A percentile compares a stretch with the other conserved stretches of the same genome.
Conservation (phyloP, 2,329 filamentous ascomycete species). For the Aureobasidium subglaciale region DNA sequence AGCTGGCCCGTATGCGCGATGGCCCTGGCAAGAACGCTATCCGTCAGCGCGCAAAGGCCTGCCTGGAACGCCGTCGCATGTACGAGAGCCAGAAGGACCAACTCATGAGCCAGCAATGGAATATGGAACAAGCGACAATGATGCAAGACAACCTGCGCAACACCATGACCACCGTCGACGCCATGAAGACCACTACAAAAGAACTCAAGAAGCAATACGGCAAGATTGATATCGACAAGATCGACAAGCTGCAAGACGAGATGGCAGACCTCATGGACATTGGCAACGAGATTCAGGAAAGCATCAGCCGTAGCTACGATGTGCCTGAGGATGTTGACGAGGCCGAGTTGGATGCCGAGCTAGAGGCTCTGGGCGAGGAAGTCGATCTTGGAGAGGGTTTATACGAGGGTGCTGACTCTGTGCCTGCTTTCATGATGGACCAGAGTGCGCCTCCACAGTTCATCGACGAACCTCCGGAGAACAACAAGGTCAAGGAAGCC, state of each 20-base stretch:
- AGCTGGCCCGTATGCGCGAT: slow-evolving; percentile 87
- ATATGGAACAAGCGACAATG: slow-evolving; percentile 97
- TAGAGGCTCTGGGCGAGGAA: slow-evolving; percentile 90
- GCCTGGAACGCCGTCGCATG: slow-evolving; percentile 86
- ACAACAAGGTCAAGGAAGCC: slow-evolving; percentile 74
- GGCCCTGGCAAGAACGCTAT: slow-evolving; percentile 89
- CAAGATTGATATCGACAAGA: slow-evolving; percentile 95
- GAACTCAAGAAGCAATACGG: slow-evolving; percentile 89
- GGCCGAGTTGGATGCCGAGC: slow-evolving; percentile 88
- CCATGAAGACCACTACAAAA: slow-evolving; percentile 95
- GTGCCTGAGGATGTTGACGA: slow-evolving; percentile 96
- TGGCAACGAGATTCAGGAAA: slow-evolving; percentile 97
- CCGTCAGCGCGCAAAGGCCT: slow-evolving; percentile 88
- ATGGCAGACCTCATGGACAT: slow-evolving; percentile 98
- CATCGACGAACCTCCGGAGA: slow-evolving; percentile 80
- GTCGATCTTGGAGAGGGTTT: slow-evolving; percentile 71
- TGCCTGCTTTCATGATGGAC: slow-evolving; percentile 85
- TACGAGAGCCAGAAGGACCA: slow-evolving; percentile 94
- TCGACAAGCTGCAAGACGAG: slow-evolving; percentile 95
- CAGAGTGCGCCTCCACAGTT: slow-evolving; percentile 74
- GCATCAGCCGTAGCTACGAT: slow-evolving; percentile 83
- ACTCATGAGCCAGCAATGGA: slow-evolving; percentile 90
- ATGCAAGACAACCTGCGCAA: slow-evolving; percentile 99
- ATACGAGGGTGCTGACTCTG: slow-evolving; percentile 40
- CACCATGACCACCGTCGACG: slow-evolving; percentile 96